Conservation (phyloP, 805 yeast genomes). For the Tetrapisispora nanseiensis region DNA sequence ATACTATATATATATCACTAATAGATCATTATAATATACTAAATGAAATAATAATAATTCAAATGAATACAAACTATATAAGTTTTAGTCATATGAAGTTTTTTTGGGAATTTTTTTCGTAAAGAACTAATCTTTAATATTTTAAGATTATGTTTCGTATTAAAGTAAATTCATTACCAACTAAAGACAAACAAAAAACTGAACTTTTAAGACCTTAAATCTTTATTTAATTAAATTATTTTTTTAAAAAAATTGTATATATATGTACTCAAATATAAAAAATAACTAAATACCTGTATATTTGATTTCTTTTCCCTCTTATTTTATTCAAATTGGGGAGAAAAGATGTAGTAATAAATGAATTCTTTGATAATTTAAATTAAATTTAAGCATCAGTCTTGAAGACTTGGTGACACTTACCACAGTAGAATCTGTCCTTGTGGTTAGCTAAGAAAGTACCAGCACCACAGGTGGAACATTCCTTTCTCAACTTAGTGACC, state of each 20-base stretch:
- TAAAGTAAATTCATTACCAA: not conserved
- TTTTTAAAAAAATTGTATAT: not conserved
- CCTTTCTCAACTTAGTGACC: slow-evolving; percentile 97
- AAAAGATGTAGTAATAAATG: not conserved
- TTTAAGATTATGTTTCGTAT: no score
- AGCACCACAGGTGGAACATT: slow-evolving; percentile 96
- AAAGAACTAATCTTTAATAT: no score
- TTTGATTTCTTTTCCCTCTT: not conserved
- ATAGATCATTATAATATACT: not conserved
- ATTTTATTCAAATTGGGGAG: not conserved
- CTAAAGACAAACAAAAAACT: not conserved
- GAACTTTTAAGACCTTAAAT: not conserved
- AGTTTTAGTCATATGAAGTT: no score
- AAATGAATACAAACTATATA: not conserved
- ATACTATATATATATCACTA: not conserved
- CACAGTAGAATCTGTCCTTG: slow-evolving; percentile 99
- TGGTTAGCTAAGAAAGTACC: slow-evolving; percentile 99
- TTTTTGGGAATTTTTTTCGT: no score
- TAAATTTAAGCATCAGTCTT: slow-evolving; percentile 33
- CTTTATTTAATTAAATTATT: not conserved
- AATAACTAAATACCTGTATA: slow-evolving; percentile 5
- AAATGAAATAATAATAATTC: not conserved
- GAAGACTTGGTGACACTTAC: slow-evolving; percentile 96
- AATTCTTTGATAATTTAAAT: not conserved
- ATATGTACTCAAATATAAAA: not conserved